Evolutionary conservation across 75 land plant genomes (phyloP).

Genomic region (Picea sitchensis): DNA sequence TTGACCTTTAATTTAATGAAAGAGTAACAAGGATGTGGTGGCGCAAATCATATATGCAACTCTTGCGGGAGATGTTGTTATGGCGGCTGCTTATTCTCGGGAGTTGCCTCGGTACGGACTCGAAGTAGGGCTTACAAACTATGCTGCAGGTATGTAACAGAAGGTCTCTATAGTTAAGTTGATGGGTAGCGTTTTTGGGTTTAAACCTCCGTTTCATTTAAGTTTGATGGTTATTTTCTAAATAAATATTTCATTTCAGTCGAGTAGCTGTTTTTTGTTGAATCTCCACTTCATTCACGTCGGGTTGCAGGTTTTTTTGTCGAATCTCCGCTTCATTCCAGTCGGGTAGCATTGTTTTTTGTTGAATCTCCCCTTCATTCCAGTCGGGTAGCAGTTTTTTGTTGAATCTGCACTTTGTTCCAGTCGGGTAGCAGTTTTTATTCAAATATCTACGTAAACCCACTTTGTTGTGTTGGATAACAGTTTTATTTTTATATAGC

Average conservation of each 20-base stretch:
- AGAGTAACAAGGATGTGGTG: constrained; percentile 87
- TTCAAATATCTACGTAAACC: too few relatives aligned
- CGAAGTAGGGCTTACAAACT: constrained; percentile 91
- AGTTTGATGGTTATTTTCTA: too few relatives aligned
- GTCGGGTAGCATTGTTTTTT: too few relatives aligned
- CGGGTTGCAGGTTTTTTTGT: neutral
- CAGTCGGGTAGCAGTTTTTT: too few relatives aligned
- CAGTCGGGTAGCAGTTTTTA: too few relatives aligned
- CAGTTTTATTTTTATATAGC: too few relatives aligned
- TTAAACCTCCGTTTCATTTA: too few relatives aligned
- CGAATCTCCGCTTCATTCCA: neutral
- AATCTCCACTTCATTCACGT: neutral
- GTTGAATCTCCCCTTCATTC: too few relatives aligned
- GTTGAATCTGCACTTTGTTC: too few relatives aligned
- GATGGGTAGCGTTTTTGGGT: too few relatives aligned
- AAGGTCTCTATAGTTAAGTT: too few relatives aligned
- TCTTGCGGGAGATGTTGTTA: constrained; percentile 82
- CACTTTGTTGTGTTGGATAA: too few relatives aligned
- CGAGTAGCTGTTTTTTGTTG: neutral
- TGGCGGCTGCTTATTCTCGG: constrained; percentile 87
- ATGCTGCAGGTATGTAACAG: constrained; percentile 78
- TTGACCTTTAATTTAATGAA: neutral
- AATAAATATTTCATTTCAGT: neutral
- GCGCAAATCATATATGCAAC: constrained; percentile 90
- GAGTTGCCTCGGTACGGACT: constrained; percentile 93